Base-by-base conservation (phyloP, 768 basidiomycete genomes). In the Russula griseocarnosa region DNA sequence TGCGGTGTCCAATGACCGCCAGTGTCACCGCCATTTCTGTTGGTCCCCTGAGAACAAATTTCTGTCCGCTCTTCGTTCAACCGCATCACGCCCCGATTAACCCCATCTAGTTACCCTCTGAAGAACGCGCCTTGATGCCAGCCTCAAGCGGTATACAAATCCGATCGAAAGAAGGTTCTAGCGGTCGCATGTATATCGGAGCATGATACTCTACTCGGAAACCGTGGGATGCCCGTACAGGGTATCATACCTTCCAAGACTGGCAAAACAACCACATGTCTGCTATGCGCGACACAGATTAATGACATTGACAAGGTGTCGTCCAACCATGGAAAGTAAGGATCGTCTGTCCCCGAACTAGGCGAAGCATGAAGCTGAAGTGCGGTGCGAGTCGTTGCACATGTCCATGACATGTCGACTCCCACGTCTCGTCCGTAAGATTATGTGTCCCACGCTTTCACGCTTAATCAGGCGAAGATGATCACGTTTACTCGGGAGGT, bases 371-470 rank as follows among this genome's bases (percentile, higher is more conserved):
- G 14, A 26, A 36, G 11, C 10, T 32, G 30, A 10, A 28, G 55
- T 6, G 14, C n/a, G 7, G 20, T 56, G 28, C 13, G 8, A 22
- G 42, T 30, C 22, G 9, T 47, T 47, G 46, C n/a, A 44, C 20
- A 47, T 47, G n/a, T 46, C 42, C 13, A 24, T 57, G 28, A 32
- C 36, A 42, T 11, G 42, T 51, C n/a, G 22, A 26, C 24, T 62
- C 55, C 32, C 40, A 44, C 55, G 56, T 46, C 30, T 47, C 20
- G 56, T 11, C n/a, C 24, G 36, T 42, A 36, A 7, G 18, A 20
- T 20, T 18, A 18, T 34, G 38, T 28, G 24, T 65, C 59, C 22
- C 63, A 60, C 58, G 59, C 53, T 65, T 59, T 20, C 63, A 60
- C 58, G 59, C 53, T n/a, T 32, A 34, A 55, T 32, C 36, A 34